phyloP scores from a whole-genome alignment of 2,329 filamentous ascomycete species.

The Mycosphaerella sp. region DNA sequence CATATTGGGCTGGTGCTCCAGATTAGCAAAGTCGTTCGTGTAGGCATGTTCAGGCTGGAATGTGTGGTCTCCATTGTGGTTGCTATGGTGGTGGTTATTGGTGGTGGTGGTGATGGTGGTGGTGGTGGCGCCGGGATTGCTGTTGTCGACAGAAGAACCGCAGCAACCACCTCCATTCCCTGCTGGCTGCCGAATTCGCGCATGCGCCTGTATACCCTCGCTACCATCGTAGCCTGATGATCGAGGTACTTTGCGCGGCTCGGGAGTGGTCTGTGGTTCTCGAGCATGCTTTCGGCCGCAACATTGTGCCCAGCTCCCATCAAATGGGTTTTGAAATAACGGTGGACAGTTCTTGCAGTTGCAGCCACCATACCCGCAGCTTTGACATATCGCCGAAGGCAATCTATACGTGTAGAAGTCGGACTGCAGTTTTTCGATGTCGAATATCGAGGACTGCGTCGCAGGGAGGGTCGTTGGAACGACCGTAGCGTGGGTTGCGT shows the following conservation, averaged over 20 bases:
- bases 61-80: not conserved
- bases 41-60: not conserved
- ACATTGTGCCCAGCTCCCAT: conserved; percentile 31
- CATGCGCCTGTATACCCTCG: conserved; percentile 6
- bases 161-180: conserved; percentile 1
- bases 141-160: not conserved
- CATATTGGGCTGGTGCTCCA: not conserved
- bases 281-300: conserved; percentile 32
- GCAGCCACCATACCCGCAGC: conserved; percentile 31
- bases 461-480: conserved; percentile 9
- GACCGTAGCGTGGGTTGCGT: not conserved
- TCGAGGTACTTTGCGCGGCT: conserved; percentile 14
- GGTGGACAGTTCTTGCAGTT: conserved; percentile 32
- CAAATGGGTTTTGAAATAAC: conserved; percentile 29
- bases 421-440: conserved; percentile 24
- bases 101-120: not conserved
- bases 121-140: not conserved
- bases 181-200: not conserved
- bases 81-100: not conserved
- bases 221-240: conserved; percentile 12
- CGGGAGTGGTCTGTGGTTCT: conserved; percentile 20
- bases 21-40: not conserved
- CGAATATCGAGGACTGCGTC: conserved; percentile 17
- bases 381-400: conserved; percentile 32
- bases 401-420: conserved; percentile 30